phyloP scores from a whole-genome alignment of 225 moss, liverwort and hornwort genomes.

The Polytrichum commune region DNA sequence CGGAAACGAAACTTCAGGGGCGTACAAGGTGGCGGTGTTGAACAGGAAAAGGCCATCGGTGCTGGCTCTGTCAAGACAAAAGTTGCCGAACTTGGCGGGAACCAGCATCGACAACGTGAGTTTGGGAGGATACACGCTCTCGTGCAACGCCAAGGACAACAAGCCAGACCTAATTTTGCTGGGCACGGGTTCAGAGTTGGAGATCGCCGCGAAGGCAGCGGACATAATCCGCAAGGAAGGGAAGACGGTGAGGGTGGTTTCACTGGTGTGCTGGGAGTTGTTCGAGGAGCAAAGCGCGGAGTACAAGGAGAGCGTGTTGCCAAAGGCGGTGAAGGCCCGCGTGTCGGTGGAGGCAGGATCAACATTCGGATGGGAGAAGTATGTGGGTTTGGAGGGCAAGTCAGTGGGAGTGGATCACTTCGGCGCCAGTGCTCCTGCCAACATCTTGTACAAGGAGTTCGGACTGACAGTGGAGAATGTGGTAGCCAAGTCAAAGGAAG shows the following conservation, averaged over 20 bases:
- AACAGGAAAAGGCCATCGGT: constrained; percentile 70
- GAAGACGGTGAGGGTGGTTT: constrained; percentile 69
- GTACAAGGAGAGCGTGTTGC: constrained; percentile 78
- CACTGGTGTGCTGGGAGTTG: constrained; percentile 75
- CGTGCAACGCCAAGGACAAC: constrained; percentile 47
- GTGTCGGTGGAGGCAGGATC: constrained; percentile 80
- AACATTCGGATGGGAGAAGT: constrained; percentile 88
- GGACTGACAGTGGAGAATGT: constrained; percentile 70
- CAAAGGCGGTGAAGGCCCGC: constrained; percentile 57
- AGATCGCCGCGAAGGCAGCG: constrained; percentile 75
- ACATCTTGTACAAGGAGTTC: constrained; percentile 67
- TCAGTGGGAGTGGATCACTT: constrained; percentile 65
- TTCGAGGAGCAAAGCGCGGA: constrained; percentile 83
- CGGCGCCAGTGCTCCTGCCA: constrained; percentile 69
- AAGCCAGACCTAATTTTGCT: constrained; percentile 82
- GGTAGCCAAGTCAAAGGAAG: constrained; percentile 65
- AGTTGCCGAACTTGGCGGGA: constrained; percentile 61
- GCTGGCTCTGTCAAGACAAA: constrained; percentile 78
- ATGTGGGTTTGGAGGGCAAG: constrained; percentile 49
- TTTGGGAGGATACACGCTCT: constrained; percentile 53
- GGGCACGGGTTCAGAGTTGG: constrained; percentile 81
- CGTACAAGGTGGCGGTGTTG: constrained; percentile 72
- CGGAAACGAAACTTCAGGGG: constrained; percentile 87
- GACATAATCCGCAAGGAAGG: constrained; percentile 61
- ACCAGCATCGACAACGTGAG: constrained; percentile 62